phyloP scores from a whole-genome alignment of 2,329 filamentous ascomycete genomes.

The Tolypocladium ophioglossoides region DNA sequence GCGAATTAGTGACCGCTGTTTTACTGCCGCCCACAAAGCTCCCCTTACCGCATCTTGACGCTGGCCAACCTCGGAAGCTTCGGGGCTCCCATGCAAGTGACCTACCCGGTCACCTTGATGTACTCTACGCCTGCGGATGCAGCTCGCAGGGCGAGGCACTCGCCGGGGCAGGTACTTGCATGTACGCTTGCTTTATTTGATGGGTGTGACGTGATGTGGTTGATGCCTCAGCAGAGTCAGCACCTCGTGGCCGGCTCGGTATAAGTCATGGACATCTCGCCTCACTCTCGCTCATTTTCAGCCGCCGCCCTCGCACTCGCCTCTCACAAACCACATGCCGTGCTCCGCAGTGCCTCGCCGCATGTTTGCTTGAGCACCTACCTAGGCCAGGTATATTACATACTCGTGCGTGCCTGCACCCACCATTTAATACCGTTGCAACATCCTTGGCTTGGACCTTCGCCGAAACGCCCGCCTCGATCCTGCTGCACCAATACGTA shows the following conservation, averaged over 20 bases:
- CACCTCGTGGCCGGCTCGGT: neutral
- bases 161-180: too few relatives aligned
- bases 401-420: neutral
- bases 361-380: neutral
- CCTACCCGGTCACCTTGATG: too few relatives aligned
- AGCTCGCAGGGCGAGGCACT: too few relatives aligned
- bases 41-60: neutral
- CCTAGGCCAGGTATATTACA: neutral
- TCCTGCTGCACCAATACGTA: neutral
- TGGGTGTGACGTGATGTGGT: neutral
- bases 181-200: too few relatives aligned
- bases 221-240: too few relatives aligned
- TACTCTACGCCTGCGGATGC: too few relatives aligned
- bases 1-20: neutral
- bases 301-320: neutral
- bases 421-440: neutral
- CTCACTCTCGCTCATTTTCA: neutral
- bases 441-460: too few relatives aligned
- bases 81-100: neutral
- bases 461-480: neutral
- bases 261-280: neutral
- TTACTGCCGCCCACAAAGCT: neutral
- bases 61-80: neutral
- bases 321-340: neutral
- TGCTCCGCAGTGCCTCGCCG: neutral